Conservation (phyloP, 2,329 filamentous ascomycete species). For the Penicillium hordei region DNA sequence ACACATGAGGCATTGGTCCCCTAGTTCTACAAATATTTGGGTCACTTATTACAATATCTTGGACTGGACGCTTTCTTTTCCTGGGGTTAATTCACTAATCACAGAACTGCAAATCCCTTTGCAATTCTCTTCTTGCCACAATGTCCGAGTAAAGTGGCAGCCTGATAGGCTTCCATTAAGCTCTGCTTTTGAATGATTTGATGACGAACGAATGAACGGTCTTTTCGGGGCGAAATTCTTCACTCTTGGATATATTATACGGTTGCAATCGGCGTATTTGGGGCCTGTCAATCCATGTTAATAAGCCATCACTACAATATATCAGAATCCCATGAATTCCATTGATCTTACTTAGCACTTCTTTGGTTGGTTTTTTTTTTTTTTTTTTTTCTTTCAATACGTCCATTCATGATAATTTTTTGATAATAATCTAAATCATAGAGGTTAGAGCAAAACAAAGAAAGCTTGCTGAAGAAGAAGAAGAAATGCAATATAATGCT, state of each 20-base stretch:
- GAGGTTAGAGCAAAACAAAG: neutral
- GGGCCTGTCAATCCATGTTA: neutral
- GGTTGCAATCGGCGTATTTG: neutral
- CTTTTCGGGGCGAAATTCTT: conserved; percentile 4
- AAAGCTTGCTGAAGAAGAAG: neutral
- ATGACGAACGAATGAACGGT: conserved; percentile 19
- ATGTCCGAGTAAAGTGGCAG: neutral
- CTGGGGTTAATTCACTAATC: neutral
- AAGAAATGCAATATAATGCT: neutral
- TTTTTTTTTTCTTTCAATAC: neutral
- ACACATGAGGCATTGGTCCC: neutral
- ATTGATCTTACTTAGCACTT: neutral
- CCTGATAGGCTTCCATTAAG: neutral
- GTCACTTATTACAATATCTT: neutral
- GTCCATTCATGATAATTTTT: conserved; percentile 8
- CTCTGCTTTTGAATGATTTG: conserved; percentile 10
- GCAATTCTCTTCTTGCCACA: neutral
- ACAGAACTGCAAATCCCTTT: neutral
- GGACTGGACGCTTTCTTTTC: neutral
- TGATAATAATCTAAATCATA: neutral
- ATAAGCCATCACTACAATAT: neutral
- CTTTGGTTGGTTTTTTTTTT: neutral
- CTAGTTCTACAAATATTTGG: neutral
- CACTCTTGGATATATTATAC: conserved; percentile 1
- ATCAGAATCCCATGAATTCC: neutral